Base-by-base conservation (phyloP, 2,329 filamentous ascomycete species). In the Colletotrichum destructivum region DNA sequence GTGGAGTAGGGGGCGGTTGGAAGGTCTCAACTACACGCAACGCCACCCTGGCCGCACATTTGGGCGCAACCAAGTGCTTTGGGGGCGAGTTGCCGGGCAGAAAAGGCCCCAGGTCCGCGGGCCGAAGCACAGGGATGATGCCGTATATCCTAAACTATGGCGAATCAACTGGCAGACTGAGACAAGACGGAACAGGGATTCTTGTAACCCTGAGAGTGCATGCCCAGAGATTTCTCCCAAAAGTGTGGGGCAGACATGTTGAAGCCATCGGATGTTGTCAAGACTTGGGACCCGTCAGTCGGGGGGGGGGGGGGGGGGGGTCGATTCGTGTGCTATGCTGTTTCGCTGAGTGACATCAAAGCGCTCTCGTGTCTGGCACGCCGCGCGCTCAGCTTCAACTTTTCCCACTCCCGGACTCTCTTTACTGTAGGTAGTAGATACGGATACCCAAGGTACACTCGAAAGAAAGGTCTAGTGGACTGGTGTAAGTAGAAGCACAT, bases 301-400 rank as follows among this genome's bases (percentile, higher is more conserved):
- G 51, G 5, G 9, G 9, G 42, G 3, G 35, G 16, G 35, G 49
- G 21, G 56, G 35, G 44, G 52, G 46, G 55, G 47, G 52, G n/a
- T 68, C 52, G 57, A 49, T 38, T 54, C 18, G 54, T 42, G 57
- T 54, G 42, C 59, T 8, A 69, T 54, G 52, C 44, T 69, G 69
- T 69, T 71, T 69, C 59, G 69, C 65, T 63, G 54, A 46, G 65
- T 63, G 26, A 55, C 69, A 69, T 71, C 69, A 63, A 69, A 71
- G 69, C 69, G 65, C 46, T 26, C 31, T 49, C 46, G 49, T 26
- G 21, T 31, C 21, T 54, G 42, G 55, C 51, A 46, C 18, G 4
- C 23, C 35, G 16, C n/a, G 62, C 56, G 40, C 26, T 55, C 26
- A 42, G 21, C 51, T 67, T 56, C 62, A 62, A 57, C 67, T 40